Conservation (phyloP, 805 yeast species). For the Ogataea philodendri region DNA sequence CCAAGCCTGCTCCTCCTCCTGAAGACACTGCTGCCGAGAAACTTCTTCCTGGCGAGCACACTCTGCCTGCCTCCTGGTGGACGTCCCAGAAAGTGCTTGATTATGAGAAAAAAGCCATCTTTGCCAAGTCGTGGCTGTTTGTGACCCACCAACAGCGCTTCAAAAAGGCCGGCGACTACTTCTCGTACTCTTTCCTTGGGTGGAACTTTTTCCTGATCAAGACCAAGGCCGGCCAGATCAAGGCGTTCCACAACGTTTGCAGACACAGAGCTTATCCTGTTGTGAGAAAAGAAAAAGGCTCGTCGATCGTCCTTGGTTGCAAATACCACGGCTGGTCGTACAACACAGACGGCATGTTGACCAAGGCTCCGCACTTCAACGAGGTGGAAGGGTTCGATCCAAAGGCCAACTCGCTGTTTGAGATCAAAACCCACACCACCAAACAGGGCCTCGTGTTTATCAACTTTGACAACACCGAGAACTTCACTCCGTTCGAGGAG, state of each 20-base stretch:
- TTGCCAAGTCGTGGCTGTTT: constrained; percentile 55
- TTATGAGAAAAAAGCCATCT: constrained; percentile 56
- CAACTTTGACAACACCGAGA: constrained; percentile 48
- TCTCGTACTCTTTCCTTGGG: constrained; percentile 48
- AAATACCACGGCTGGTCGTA: constrained; percentile 67
- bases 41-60: constrained; percentile 43
- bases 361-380: constrained; percentile 63
- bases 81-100: constrained; percentile 56
- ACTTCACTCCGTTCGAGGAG: constrained; percentile 46
- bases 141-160: constrained; percentile 53
- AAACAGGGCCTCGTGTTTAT: constrained; percentile 56
- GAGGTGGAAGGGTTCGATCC: constrained; percentile 57
- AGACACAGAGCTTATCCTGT: constrained; percentile 67
- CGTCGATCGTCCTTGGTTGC: constrained; percentile 57
- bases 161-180: constrained; percentile 57
- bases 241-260: constrained; percentile 63
- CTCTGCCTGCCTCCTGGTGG: constrained; percentile 69
- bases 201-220: constrained; percentile 55
- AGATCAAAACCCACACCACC: constrained; percentile 53
- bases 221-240: constrained; percentile 49
- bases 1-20: constrained; percentile 30
- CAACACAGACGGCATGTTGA: constrained; percentile 56
- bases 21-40: constrained; percentile 30
- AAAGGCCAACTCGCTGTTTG: constrained; percentile 52
- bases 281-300: constrained; percentile 55